These are phyloP conservation scores for Sideroxylon spinosum DNA, from an alignment of 179 eudicot species.

Conservation along the genomic window DNA sequence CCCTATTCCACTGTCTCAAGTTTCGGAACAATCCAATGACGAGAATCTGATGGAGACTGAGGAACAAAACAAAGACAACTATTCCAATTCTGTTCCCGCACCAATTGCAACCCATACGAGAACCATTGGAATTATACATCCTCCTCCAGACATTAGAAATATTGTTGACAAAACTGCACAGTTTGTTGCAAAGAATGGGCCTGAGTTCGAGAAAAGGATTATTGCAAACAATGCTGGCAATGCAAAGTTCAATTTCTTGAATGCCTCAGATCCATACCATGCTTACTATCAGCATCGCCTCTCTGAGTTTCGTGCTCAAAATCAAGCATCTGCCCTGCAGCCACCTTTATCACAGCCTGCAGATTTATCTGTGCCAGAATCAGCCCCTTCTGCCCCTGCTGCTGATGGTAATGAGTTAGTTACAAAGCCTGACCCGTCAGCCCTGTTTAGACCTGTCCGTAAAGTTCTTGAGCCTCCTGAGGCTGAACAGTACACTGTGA, in stretches of 20 bases:
- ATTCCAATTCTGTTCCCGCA: constrained; percentile 33
- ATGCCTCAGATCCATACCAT: constrained; percentile 82
- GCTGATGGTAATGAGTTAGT: constrained; percentile 38
- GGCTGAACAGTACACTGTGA: constrained; percentile 82
- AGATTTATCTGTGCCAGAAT: constrained; percentile 39
- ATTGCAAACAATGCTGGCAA: constrained; percentile 74
- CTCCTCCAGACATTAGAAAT: constrained; percentile 83
- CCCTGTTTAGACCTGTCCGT: constrained; percentile 60
- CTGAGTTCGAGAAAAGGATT: constrained; percentile 83
- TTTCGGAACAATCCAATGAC: constrained; percentile 37
- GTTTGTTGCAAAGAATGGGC: constrained; percentile 88
- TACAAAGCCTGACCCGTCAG: constrained; percentile 64
- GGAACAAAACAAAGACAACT: constrained; percentile 29
- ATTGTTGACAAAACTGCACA: constrained; percentile 85
- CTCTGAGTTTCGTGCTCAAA: constrained; percentile 67
- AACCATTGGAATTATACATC: constrained; percentile 83
- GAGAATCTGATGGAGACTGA: constrained; percentile 32
- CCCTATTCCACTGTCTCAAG: constrained; percentile 59
- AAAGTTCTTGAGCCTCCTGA: constrained; percentile 91
- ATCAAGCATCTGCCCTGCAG: constrained; percentile 39
- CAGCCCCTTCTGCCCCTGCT: constrained; percentile 32
- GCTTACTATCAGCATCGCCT: constrained; percentile 86
- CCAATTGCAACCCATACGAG: constrained; percentile 72
- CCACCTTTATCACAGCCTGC: constrained; percentile 31
- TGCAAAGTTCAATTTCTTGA: constrained; percentile 75